Conservation (phyloP, 83 land plant species). For the Diphasiastrum complanatum region DNA sequence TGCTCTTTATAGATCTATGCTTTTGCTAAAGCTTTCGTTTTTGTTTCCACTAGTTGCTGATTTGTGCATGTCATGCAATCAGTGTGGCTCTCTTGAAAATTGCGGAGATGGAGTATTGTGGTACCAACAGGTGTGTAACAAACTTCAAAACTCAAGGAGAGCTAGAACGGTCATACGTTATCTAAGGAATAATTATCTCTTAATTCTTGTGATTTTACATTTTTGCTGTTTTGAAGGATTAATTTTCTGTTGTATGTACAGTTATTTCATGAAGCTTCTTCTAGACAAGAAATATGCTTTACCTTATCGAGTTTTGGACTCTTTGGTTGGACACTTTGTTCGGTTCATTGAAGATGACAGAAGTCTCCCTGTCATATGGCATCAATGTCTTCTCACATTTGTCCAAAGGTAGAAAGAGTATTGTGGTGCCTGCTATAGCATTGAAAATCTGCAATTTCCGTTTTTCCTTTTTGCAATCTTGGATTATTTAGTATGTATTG, state of each 20-base stretch:
- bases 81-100: constrained; percentile 90
- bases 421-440: too few species aligned
- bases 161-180: too few species aligned
- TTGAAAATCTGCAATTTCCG: too few species aligned
- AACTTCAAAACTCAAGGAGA: too few species aligned
- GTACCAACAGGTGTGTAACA: constrained; percentile 97
- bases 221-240: neutral
- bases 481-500: too few species aligned
- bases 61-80: too few species aligned
- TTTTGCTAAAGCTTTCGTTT: neutral
- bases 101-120: constrained; percentile 91
- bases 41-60: too few species aligned
- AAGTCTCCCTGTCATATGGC: constrained; percentile 95
- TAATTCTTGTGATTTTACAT: too few species aligned
- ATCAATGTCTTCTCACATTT: constrained; percentile 89
- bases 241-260: constrained; percentile 24
- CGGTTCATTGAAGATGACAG: constrained; percentile 69
- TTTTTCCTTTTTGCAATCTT: too few species aligned
- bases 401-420: constrained; percentile 61
- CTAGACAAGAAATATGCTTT: constrained; percentile 93
- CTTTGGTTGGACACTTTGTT: constrained; percentile 69
- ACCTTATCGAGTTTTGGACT: constrained; percentile 85
- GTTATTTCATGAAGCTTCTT: constrained; percentile 86
- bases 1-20: too few species aligned
- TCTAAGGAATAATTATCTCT: too few species aligned